Percentiles rank a stretch among this genome's conserved stretches.
Conservation (phyloP, 2,329 filamentous ascomycete genomes). For the Truncatella angustata region DNA sequence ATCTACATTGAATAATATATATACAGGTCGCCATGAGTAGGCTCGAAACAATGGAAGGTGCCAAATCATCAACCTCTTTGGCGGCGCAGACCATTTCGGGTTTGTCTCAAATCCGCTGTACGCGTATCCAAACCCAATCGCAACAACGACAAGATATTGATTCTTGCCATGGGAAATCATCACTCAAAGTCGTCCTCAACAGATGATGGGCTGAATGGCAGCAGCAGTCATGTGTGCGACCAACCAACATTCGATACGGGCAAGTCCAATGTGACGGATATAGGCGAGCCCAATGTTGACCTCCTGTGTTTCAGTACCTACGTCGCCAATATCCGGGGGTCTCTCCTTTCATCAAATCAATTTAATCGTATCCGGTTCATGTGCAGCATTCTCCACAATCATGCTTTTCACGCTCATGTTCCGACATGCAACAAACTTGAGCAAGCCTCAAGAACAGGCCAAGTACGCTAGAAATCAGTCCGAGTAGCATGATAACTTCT, state of each 20-base stretch:
- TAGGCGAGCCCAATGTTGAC: not conserved
- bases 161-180: not conserved
- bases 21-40: too few relatives aligned
- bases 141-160: not conserved
- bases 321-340: not conserved
- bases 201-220: not conserved
- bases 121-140: not conserved
- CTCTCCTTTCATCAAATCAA: conserved; percentile 2
- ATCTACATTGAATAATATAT: too few relatives aligned
- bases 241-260: conserved; percentile 1
- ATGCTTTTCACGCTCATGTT: conserved; percentile 1
- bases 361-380: conserved; percentile 4
- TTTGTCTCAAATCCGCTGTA: not conserved
- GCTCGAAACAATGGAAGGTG: too few relatives aligned
- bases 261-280: not conserved
- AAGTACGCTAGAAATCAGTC: not conserved
- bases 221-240: conserved; percentile 6
- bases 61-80: too few relatives aligned
- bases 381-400: not conserved
- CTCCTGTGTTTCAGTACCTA: not conserved
- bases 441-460: conserved; percentile 8
- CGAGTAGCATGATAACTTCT: not conserved
- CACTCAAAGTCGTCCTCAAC: not conserved
- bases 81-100: not conserved
- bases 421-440: conserved; percentile 6